Evolutionary conservation across 768 basidiomycete species (phyloP), one percentile per base, ranked within the genome.

Genomic region (Nidularia pulvinata): DNA sequence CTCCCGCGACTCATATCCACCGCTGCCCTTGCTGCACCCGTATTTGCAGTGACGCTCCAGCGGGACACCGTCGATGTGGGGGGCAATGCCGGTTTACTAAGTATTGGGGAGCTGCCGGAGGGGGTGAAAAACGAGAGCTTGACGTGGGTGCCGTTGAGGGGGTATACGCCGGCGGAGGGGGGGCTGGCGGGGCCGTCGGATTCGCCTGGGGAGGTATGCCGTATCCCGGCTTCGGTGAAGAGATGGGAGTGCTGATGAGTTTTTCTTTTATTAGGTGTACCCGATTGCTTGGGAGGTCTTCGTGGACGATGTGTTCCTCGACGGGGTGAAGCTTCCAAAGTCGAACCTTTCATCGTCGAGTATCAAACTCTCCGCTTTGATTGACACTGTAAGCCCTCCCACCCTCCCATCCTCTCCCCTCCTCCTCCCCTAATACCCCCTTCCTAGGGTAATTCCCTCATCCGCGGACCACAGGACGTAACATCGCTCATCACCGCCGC

Each of bases 401-500:
- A 25, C 30, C 13, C 35, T 44, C 47, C 7, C 45, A 7, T 30
- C 16, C 9, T 46, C n/a, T 30, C 30, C 10, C 16, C 19, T 51
- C 33, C n/a, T n/a, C n/a, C 33, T 19, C 30, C 46, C 33, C 46
- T 32, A 36, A 35, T n/a, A 44, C 33, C 14, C 39, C 34, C 25
- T 48, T 36, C 53, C 6, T 30, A 90, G 88, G 90, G 91, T 0
- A 91, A 85, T 69, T 90, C 89, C 7, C 78, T 89, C 43, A 75
- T 93, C 50, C 87, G 90, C 22, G 90, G 89, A 7, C 90, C 89
- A 0, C 64, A 76, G 4, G 90, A 92, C 55, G 76, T 90, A 7
- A 69, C 92, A 10, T 54, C 69, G 0, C 57, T 66, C n/a, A 85
- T 91, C 50, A 56, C 57, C 30, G 49, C 59, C 5, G 63, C 56